Base-by-base conservation (phyloP, 2,329 filamentous ascomycete species). In the Fusarium succisae region DNA sequence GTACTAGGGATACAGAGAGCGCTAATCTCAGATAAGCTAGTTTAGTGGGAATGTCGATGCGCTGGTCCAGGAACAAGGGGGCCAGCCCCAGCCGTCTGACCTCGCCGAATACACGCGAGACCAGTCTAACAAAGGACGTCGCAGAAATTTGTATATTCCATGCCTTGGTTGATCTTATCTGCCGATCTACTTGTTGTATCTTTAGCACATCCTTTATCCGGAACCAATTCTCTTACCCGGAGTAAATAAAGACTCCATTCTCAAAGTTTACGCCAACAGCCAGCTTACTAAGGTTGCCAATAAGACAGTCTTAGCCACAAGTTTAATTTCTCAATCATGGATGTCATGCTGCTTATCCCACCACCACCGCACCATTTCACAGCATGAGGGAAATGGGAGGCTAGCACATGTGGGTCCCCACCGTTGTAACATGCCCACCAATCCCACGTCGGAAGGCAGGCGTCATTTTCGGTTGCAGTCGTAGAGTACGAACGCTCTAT, bases 1-100 rank as follows among this genome's bases (percentile, higher is more conserved):
- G 68, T 64, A 47, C 60, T 45, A 57, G 62, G 74, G 76, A 45
- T 58, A 47, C 47, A 32, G 50, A 13, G 35, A 26, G 24, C 67
- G 53, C 73, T 78, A 78, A 57, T 66, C 70, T 66, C 35, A 59
- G 57, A 38, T 63, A 56, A 56, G 73, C 64, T 69, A 60, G 55
- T 64, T 30, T 32, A 8, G 24, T 56, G 53, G 48, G 58, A 55
- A 47, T 32, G 55, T 54, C 63, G 63, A 63, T 73, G 61, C 39
- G 22, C 35, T 74, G 63, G 68, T 64, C 58, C 73, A 77, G 74
- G 72, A 58, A 74, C 69, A 75, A 68, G 61, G 70, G 55, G 41
- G 22, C 45, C 45, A 55, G 59, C 37, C 39, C 48, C 61, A 65
- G 48, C 41, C 39, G 56, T 56, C 58, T 63, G 47, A 68, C 43